Base-by-base conservation (phyloP, 2,329 filamentous ascomycete species). In the Diaporthe citriasiana region DNA sequence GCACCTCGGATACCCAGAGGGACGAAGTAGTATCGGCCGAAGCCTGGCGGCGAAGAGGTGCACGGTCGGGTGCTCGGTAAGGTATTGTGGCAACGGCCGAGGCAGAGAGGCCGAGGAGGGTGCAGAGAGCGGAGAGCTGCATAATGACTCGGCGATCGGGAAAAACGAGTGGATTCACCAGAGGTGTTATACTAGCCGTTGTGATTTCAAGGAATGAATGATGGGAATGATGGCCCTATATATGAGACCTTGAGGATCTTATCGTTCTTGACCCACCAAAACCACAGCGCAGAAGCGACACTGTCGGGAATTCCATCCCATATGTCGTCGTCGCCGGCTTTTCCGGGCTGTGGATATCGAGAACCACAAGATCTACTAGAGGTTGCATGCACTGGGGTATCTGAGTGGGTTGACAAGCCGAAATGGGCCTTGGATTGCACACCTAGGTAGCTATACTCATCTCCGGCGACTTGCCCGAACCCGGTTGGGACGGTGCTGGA, bases 1-100 rank as follows among this genome's bases (percentile, higher is more conserved):
- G 71, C 22, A 73, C 71, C 55, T 68, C 53, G 5, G 71, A 60
- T 0, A 73, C 71, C 71, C 71, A 73, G 12, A 73, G 71, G 12
- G 53, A 60, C 10, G 71, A 73, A 15, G 51, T 40, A 15, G 53
- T 27, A 22, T 71, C 42, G 13, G 70, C 15, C 33, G 57, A 53
- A 13, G 57, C 35, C 40, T 65, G 47, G 35, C 70, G 70, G 4
- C 57, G 70, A 15, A 72, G 70, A 33, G 30, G 51, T 17, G 70
- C 19, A 25, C 59, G 57, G 25, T 47, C 60, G 9, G 57, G 57
- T 6, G 70, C n/a, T n/a, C n/a, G 70, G 19, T 22, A 27, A n/a
- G 50, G 57, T 12, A 65, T 40, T 19, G 45, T 60, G 45, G 50
- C 66, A 17, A 33, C 33, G 59, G 40, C 59, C 27, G 71, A 68